These are phyloP conservation scores for Drechmeria coniospora DNA, from an alignment of 2,329 filamentous ascomycete genomes.

Conservation along the genomic window DNA sequence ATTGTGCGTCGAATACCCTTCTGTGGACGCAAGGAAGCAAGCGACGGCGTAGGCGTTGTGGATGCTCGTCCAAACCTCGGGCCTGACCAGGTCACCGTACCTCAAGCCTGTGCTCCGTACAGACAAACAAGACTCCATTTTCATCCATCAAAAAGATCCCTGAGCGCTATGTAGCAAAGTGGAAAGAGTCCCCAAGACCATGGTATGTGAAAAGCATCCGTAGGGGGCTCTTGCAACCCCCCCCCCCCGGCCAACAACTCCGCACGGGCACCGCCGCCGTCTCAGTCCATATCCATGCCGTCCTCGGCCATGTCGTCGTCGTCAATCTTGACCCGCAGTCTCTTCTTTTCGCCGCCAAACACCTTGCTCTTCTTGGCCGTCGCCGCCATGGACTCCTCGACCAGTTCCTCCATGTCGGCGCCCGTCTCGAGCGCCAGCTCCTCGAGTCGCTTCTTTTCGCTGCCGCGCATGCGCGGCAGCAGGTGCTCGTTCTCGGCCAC, in stretches of 20 bases:
- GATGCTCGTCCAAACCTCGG: no score
- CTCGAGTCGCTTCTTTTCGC: slow-evolving; percentile 44
- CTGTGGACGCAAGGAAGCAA: no score
- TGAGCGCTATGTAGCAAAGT: slow-evolving; percentile 3
- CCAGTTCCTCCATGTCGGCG: slow-evolving; percentile 29
- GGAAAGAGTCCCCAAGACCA: neutral
- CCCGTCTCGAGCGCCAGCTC: slow-evolving; percentile 35
- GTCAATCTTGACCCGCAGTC: slow-evolving; percentile 21
- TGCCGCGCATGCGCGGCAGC: slow-evolving; percentile 56
- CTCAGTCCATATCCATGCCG: slow-evolving; percentile 18
- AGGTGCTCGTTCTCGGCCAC: slow-evolving; percentile 88
- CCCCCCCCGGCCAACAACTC: neutral
- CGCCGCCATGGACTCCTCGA: slow-evolving; percentile 13
- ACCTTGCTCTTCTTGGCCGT: slow-evolving; percentile 17
- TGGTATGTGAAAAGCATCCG: slow-evolving; percentile 1
- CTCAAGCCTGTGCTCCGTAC: no score
- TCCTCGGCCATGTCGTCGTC: slow-evolving; percentile 18
- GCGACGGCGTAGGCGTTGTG: no score
- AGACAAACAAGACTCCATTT: slow-evolving; percentile 1
- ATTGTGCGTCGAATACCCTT: no score
- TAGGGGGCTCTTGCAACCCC: neutral
- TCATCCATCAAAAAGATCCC: slow-evolving; percentile 2
- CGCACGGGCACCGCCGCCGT: neutral
- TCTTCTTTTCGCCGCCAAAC: slow-evolving; percentile 27
- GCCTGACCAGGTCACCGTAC: no score